Base-by-base conservation (phyloP, 495 filamentous ascomycete species). In the Niebla homalea region DNA sequence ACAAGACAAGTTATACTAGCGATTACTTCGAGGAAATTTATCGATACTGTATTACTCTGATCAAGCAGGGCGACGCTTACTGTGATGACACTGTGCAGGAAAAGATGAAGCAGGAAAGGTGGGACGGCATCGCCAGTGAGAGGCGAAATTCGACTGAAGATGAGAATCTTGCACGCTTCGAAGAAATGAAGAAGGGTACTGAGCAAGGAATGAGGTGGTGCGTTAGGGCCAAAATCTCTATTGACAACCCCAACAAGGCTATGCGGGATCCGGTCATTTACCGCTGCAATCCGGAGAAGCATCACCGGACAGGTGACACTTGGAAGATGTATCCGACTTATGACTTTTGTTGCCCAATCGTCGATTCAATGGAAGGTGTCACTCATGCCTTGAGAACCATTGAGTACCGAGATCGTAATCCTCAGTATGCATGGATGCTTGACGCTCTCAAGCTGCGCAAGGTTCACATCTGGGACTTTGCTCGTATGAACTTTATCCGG, bases 301-400 rank as follows among this genome's bases (percentile, higher is more conserved):
- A 97, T 63, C 90, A 94, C 70, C 84, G 92, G 40, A 97, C 90
- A 7, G 90, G 90, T 36, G 71, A 71, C 21, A 80, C 77, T 56
- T 96, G 89, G 87, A 94, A 93, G 69, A 83, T 93, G 57, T 97
- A 97, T 71, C 90, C 90, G 0, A 96, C 86, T 43, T 97, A 96
- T 63, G 89, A 95, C 65, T 92, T 95, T 60, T 83, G 83, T 53
- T 94, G 87, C 66, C 92, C 93, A 14, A 78, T 96, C 36, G 80
- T 98, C 40, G 92, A 98, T 67, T 79, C 80, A 22, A 67, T 89
- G 56, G 89, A 97, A 68, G 89, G 88, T 38, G 86, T 97, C 45
- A 96, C 92, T 12, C 92, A 97, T 62, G 92, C 92, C 23, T 77
- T 98, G 46, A 79, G 93, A 55, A 94, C 92, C 1, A 96, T 89